These are phyloP conservation scores for Leishmania tarentolae DNA, from an alignment of 208 protist species.

Conservation along the genomic window DNA sequence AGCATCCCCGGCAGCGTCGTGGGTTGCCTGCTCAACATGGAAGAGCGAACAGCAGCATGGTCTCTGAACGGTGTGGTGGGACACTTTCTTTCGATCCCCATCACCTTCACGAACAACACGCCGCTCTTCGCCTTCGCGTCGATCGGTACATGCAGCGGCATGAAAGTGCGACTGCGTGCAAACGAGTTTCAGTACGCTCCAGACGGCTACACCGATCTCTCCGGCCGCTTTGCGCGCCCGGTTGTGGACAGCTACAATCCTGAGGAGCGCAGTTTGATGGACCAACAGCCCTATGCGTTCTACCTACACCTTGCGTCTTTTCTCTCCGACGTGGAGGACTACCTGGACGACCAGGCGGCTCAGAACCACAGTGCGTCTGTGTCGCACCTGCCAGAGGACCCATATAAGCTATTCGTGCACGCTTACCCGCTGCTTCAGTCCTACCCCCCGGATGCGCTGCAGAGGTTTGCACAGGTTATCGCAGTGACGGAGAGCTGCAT, in stretches of 20 bases:
- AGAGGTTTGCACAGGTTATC: slow-evolving; percentile 67
- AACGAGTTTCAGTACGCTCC: slow-evolving; percentile 84
- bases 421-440: slow-evolving; percentile 60
- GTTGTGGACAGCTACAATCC: slow-evolving; percentile 50
- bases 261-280: slow-evolving; percentile 45
- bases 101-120: slow-evolving; percentile 38
- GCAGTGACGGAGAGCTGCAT: slow-evolving; percentile 87
- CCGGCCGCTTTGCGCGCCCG: slow-evolving; percentile 61
- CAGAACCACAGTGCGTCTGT: slow-evolving; percentile 25
- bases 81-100: slow-evolving; percentile 76
- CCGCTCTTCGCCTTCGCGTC: slow-evolving; percentile 80
- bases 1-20: slow-evolving; percentile 59
- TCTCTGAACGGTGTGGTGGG: slow-evolving; percentile 83
- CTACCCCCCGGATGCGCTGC: slow-evolving; percentile 38
- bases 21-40: slow-evolving; percentile 87
- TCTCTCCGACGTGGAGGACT: slow-evolving; percentile 76
- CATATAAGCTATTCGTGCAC: slow-evolving; percentile 37
- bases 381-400: slow-evolving; percentile 28
- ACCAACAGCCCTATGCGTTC: slow-evolving; percentile 62
- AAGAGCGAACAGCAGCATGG: slow-evolving; percentile 74
- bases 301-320: slow-evolving; percentile 84
- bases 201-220: slow-evolving; percentile 84
- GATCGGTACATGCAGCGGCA: slow-evolving; percentile 79
- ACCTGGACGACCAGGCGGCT: slow-evolving; percentile 27
- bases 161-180: slow-evolving; percentile 69